Evolutionary conservation across 1,139 yeast genomes (phyloP).

Genomic region (Suhomyces panamericanus): DNA sequence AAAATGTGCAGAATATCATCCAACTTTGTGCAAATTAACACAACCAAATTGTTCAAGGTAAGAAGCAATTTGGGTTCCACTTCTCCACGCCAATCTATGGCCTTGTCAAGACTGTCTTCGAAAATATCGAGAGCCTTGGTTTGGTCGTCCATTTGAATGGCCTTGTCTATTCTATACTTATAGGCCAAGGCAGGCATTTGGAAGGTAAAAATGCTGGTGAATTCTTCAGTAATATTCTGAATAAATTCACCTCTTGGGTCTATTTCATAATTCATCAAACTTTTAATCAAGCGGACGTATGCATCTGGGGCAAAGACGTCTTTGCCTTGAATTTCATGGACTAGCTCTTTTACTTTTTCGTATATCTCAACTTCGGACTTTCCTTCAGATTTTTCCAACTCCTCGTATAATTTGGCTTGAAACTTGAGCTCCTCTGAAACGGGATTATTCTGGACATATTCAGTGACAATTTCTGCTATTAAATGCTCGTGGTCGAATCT

Average conservation of each 20-base stretch:
- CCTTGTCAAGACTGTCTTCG: slow-evolving; percentile 30
- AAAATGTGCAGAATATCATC: slow-evolving; percentile 29
- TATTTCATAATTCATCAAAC: slow-evolving; percentile 18
- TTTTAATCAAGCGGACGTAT: slow-evolving; percentile 22
- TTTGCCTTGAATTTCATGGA: neutral
- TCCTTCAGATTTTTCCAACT: slow-evolving; percentile 9
- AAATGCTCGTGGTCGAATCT: slow-evolving; percentile 15
- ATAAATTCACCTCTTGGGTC: slow-evolving; percentile 25
- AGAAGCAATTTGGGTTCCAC: slow-evolving; percentile 31
- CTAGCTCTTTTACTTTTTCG: slow-evolving; percentile 8
- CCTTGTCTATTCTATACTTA: slow-evolving; percentile 33
- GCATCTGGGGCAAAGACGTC: slow-evolving; percentile 14
- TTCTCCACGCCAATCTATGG: slow-evolving; percentile 33
- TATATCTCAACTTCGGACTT: neutral
- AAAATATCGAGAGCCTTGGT: slow-evolving; percentile 32
- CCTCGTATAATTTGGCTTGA: slow-evolving; percentile 20
- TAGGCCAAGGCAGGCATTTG: slow-evolving; percentile 28
- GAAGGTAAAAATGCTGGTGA: slow-evolving; percentile 13
- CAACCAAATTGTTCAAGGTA: slow-evolving; percentile 37
- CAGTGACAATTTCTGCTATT: slow-evolving; percentile 20
- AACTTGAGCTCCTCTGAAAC: slow-evolving; percentile 17
- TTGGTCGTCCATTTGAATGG: slow-evolving; percentile 24
- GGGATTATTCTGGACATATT: neutral
- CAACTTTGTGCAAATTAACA: slow-evolving; percentile 21
- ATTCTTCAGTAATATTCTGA: slow-evolving; percentile 17